Evolutionary conservation across 176 grass and related monocot genomes (phyloP).

Genomic region (Cenchrus purpureus): DNA sequence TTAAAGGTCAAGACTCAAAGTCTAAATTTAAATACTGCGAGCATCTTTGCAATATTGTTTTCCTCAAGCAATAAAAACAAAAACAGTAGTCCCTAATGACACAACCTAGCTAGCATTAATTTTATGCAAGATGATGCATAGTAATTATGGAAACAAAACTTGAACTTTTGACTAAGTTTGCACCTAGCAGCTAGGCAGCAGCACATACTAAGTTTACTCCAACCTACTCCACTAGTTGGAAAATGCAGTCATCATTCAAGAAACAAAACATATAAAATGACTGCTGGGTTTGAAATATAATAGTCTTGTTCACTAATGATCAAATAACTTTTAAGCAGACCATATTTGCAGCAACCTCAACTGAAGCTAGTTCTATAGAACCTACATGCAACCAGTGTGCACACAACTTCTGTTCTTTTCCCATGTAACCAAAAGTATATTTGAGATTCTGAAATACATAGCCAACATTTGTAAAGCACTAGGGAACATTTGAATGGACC

Average conservation of each 20-base stretch:
- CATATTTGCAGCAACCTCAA: background rate
- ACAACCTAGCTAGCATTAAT: background rate
- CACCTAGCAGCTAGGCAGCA: background rate
- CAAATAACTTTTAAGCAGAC: background rate
- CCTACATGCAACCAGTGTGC: background rate
- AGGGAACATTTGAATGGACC: background rate
- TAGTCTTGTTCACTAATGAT: background rate
- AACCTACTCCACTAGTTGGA: background rate
- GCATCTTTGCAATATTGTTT: conserved; percentile 6
- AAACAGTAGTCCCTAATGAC: background rate
- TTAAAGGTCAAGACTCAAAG: background rate
- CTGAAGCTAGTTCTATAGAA: background rate
- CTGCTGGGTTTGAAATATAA: background rate
- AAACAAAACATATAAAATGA: background rate
- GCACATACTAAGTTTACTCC: background rate
- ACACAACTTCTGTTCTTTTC: background rate
- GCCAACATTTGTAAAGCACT: background rate
- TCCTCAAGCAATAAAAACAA: background rate
- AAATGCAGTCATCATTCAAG: background rate
- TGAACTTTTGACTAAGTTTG: conserved; percentile 14
- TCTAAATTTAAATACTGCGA: background rate
- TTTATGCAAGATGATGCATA: conserved; percentile 12
- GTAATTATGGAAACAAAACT: conserved; percentile 17
- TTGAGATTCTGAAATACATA: background rate
- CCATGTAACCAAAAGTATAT: background rate